Evolutionary conservation across 2,329 filamentous ascomycete species (phyloP).

Genomic region (Neofusicoccum kwambonambiense): DNA sequence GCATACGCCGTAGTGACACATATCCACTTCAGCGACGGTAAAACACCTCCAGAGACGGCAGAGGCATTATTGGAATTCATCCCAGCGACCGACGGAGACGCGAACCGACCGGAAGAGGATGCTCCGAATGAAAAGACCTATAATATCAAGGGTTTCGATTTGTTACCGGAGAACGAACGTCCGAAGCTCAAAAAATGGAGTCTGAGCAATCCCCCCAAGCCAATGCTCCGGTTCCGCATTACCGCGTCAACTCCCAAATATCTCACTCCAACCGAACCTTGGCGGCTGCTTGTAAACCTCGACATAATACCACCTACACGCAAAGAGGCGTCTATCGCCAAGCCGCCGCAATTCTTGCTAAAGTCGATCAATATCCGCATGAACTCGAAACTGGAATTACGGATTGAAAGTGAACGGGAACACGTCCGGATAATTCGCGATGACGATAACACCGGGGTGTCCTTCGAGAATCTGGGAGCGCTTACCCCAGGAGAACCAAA

Average conservation of each 20-base stretch:
- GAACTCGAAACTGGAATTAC: neutral
- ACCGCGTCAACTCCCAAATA: neutral
- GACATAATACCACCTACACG: neutral
- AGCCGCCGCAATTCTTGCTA: neutral
- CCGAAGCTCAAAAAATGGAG: neutral
- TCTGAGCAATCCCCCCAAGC: neutral
- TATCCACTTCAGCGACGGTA: neutral
- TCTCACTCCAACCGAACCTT: neutral
- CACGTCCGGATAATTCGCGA: neutral
- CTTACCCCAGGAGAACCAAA: neutral
- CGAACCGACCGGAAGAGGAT: neutral
- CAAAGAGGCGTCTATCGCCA: neutral
- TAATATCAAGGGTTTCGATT: neutral
- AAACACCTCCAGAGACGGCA: neutral
- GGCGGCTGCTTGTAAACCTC: neutral
- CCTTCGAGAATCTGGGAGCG: neutral
- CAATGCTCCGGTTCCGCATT: neutral
- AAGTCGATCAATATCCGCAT: neutral
- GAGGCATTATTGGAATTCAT: neutral
- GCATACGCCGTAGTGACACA: neutral
- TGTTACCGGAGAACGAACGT: neutral
- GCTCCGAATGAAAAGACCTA: neutral
- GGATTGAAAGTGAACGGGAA: neutral
- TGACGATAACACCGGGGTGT: neutral
- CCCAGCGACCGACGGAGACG: neutral